Evolutionary conservation across 208 protist species (phyloP).

Genomic region (Acanthamoeba lenticulata): DNA sequence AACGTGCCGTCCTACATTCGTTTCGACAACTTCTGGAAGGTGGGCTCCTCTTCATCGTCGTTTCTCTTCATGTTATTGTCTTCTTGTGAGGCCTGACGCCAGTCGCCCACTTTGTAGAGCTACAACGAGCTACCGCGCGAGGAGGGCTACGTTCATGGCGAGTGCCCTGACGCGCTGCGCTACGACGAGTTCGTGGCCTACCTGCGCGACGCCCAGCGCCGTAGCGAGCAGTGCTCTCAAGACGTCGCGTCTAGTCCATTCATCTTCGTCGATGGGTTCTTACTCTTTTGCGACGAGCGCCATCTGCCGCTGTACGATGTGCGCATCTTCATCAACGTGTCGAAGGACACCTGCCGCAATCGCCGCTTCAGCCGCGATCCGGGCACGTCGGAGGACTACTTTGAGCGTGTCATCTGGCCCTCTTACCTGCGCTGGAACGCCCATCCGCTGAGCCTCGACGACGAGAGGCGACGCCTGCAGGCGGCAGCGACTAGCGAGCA

Average conservation of each 20-base stretch:
- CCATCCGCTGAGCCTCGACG: neutral
- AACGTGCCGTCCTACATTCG: neutral
- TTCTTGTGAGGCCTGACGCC: neutral
- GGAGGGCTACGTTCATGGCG: slow-evolving; percentile 10
- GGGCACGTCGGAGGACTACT: slow-evolving; percentile 1
- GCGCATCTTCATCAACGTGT: neutral
- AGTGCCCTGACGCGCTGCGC: slow-evolving; percentile 10
- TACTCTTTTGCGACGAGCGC: neutral
- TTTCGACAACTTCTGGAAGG: slow-evolving; percentile 26
- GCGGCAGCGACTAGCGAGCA: neutral
- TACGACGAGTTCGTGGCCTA: slow-evolving; percentile 3
- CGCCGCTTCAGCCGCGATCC: neutral
- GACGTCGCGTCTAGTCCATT: neutral
- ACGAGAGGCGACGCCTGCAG: no score
- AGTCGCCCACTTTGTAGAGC: neutral
- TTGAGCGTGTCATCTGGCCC: neutral
- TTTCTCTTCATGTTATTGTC: neutral
- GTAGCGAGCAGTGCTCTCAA: neutral
- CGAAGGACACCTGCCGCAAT: neutral
- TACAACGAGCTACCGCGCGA: neutral
- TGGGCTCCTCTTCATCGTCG: neutral
- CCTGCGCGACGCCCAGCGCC: neutral
- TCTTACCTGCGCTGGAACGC: neutral
- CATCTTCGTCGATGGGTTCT: neutral
- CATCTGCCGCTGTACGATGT: neutral